A percentile compares a stretch with the other conserved stretches of the same genome.
Conservation (phyloP, 768 basidiomycete species). For the Podaxis sp. region DNA sequence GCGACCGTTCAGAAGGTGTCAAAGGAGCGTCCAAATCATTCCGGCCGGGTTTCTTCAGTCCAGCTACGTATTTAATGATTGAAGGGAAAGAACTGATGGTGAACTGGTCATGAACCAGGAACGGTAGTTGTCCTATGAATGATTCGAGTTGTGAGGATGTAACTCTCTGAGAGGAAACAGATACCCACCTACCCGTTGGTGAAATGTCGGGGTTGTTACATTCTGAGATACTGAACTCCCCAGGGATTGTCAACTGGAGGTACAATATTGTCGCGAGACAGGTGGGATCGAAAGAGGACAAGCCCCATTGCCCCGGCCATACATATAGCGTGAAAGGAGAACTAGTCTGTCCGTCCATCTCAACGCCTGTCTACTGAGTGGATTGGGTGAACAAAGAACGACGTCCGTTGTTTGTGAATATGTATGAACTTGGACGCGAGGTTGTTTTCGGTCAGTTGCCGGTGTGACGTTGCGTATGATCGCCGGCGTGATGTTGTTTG, state of each 20-base stretch:
- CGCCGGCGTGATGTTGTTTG: conserved; percentile 1
- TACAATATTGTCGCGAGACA: conserved; percentile 68
- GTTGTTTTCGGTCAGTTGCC: background rate
- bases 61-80: conserved; percentile 65
- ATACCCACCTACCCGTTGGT: conserved; percentile 60
- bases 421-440: background rate
- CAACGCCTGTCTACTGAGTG: background rate
- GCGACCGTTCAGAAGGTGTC: conserved; percentile 45
- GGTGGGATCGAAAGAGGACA: conserved; percentile 66
- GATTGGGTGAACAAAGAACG: background rate
- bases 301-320: conserved; percentile 67
- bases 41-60: conserved; percentile 38
- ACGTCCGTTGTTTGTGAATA: background rate
- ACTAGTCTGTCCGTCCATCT: background rate
- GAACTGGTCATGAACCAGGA: conserved; percentile 57
- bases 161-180: background rate
- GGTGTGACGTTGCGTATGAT: background rate
- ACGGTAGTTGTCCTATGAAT: conserved; percentile 68
- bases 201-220: conserved; percentile 71
- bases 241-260: conserved; percentile 68
- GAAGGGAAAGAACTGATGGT: conserved; percentile 51
- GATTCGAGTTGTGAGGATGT: conserved; percentile 13
- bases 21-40: conserved; percentile 52
- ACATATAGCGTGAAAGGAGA: conserved; percentile 47
- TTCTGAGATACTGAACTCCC: conserved; percentile 60